phyloP scores from a whole-genome alignment of 2,329 filamentous ascomycete genomes.

The Ceratocystis colombiana region DNA sequence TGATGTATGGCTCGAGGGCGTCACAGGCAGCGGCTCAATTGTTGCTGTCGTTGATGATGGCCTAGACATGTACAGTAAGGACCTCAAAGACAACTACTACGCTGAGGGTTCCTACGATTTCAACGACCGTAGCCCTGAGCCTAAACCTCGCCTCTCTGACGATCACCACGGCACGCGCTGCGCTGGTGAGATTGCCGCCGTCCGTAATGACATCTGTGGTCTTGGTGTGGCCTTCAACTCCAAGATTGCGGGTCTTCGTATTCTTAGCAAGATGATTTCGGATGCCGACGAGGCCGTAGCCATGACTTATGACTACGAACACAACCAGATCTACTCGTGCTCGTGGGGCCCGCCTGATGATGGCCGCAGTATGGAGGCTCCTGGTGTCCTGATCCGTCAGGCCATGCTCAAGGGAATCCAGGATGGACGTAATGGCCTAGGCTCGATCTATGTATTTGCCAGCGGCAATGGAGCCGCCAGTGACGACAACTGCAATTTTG shows the following conservation, averaged over 20 bases:
- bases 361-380: slow-evolving; percentile 85
- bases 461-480: slow-evolving; percentile 81
- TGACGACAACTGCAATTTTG: slow-evolving; percentile 98
- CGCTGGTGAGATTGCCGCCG: slow-evolving; percentile 86
- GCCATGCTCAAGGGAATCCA: slow-evolving; percentile 91
- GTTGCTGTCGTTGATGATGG: slow-evolving; percentile 95
- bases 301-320: slow-evolving; percentile 82
- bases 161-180: slow-evolving; percentile 90
- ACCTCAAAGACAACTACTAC: slow-evolving; percentile 89
- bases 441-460: slow-evolving; percentile 93
- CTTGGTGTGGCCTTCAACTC: slow-evolving; percentile 93
- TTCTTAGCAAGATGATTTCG: slow-evolving; percentile 79
- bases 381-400: slow-evolving; percentile 73
- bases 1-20: slow-evolving; percentile 77
- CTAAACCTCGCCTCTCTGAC: slow-evolving; percentile 70
- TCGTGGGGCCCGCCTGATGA: slow-evolving; percentile 97
- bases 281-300: slow-evolving; percentile 88
- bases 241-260: slow-evolving; percentile 82
- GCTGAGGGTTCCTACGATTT: slow-evolving; percentile 90
- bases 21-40: slow-evolving; percentile 79
- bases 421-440: slow-evolving; percentile 69
- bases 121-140: slow-evolving; percentile 72
- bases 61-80: slow-evolving; percentile 87
- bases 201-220: slow-evolving; percentile 85
- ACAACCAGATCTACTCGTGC: slow-evolving; percentile 96